Base-by-base conservation (phyloP, 306 rosid genomes). In the Begonia masoniana region DNA sequence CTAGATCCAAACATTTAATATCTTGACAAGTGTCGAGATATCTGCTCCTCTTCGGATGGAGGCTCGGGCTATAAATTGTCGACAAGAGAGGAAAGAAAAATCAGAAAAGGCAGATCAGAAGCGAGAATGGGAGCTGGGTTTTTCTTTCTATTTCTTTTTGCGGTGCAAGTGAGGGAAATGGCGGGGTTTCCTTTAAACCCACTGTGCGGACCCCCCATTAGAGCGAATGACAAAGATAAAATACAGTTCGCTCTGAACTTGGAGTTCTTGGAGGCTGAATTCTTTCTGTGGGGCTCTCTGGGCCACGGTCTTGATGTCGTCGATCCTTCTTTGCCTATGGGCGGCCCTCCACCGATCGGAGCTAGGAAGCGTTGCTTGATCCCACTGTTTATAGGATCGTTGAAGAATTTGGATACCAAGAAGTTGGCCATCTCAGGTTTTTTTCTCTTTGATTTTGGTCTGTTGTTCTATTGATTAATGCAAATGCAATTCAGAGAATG, bases 381-480 rank as follows among this genome's bases (percentile, higher is more conserved):
- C 62, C 47, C 54, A 5, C 16, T 1, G 59, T 54, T 23, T 11
- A 17, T 13, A 0, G 9, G 14, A 66, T 72, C 47, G 35, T 54
- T 1, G 55, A 62, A 52, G 77, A 72, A 61, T 72, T 72, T 13
- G 77, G 48, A 4, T 66, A 72, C 42, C 51, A 72, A 43, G 77
- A 72, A 66, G 26, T 66, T 48, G 73, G 72, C 2, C 69, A 72
- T 16, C 35, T 66, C 50, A 58, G 69, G 77, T 71, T 3, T 14
- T 4, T 4, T 4, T 17, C 35, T 11, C 10, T 16, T 24, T 6
- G 17, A 35, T 3, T 0, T 43, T 43, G 48, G 52, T 13, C 15
- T 49, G 52, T 49, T 11, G 15, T 13, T 35, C 58, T n/a, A 12
- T 3, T 31, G 39, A 31, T 5, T 31, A 3, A 2, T 21, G 24